A percentile compares a stretch with the other conserved stretches of the same genome.
These are phyloP conservation scores for Arthroderma uncinatum DNA, from an alignment of 2,329 filamentous ascomycete genomes.

Conservation along the genomic window DNA sequence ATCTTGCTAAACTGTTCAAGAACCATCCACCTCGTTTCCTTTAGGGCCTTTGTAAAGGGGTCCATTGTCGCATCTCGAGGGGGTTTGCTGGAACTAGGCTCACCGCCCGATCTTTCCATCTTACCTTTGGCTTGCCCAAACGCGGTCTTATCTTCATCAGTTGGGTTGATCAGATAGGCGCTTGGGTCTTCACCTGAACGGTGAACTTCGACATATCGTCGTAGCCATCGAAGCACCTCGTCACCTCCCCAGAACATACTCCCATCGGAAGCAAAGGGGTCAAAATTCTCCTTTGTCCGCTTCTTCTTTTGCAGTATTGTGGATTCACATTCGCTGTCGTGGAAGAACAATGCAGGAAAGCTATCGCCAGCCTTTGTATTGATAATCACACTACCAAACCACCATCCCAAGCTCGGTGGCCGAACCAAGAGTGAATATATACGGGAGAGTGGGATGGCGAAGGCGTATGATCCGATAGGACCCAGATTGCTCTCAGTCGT, in stretches of 20 bases:
- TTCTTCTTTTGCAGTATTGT: constrained; percentile 91
- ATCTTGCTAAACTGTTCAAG: constrained; percentile 96
- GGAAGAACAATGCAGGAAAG: constrained; percentile 93
- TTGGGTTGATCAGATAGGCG: constrained; percentile 82
- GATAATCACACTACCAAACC: constrained; percentile 92
- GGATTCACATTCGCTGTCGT: constrained; percentile 91
- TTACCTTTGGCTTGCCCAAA: constrained; percentile 51
- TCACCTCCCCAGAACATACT: constrained; percentile 93
- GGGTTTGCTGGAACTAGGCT: constrained; percentile 8
- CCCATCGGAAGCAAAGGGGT: constrained; percentile 75
- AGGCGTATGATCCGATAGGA: constrained; percentile 69
- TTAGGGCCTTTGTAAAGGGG: constrained; percentile 82
- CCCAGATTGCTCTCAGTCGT: constrained; percentile 66
- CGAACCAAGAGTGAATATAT: constrained; percentile 85
- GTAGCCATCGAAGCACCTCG: constrained; percentile 84
- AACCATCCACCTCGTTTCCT: constrained; percentile 91
- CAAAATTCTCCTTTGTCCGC: constrained; percentile 70
- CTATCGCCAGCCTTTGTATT: constrained; percentile 84
- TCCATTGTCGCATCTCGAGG: constrained; percentile 69
- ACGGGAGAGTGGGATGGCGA: constrained; percentile 78
- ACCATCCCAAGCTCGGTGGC: constrained; percentile 91
- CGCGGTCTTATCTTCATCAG: constrained; percentile 66
- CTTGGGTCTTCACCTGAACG: constrained; percentile 77
- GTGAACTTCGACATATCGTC: constrained; percentile 71
- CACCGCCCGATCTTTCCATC: constrained; percentile 19